phyloP scores from a whole-genome alignment of 169 alveolate genomes.

The Eimeria necatrix region DNA sequence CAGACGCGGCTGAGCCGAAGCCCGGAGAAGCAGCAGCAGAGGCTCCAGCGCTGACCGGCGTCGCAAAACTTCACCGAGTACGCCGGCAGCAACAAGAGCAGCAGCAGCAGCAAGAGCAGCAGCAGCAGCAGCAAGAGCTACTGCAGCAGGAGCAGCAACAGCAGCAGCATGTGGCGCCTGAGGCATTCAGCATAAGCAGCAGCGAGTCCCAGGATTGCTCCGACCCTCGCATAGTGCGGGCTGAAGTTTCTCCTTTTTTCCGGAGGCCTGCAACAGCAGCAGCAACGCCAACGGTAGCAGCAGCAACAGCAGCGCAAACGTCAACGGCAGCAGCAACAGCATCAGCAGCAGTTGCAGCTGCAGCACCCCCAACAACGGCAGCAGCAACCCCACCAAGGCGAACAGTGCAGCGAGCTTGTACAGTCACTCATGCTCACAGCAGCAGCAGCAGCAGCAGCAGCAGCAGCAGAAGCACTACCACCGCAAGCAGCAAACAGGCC shows the following conservation, averaged over 20 bases:
- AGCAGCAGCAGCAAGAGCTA: neutral
- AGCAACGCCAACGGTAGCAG: constrained; percentile 8
- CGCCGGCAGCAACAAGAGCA: constrained; percentile 36
- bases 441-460: constrained; percentile 27
- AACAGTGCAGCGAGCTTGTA: neutral
- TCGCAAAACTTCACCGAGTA: neutral
- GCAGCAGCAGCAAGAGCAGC: neutral
- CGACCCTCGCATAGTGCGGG: constrained; percentile 5
- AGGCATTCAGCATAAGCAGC: constrained; percentile 62
- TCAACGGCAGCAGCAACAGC: neutral
- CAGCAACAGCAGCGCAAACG: neutral
- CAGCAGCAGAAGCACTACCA: neutral
- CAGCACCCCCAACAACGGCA: constrained; percentile 6
- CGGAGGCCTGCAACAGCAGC: neutral
- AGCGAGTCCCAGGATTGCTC: constrained; percentile 46
- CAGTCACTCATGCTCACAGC: neutral
- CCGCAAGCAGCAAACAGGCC: neutral
- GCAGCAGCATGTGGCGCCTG: constrained; percentile 23
- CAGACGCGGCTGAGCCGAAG: neutral
- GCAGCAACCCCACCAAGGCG: constrained; percentile 7
- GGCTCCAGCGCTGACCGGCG: neutral
- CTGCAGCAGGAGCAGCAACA: constrained; percentile 32
- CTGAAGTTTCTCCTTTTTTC: neutral
- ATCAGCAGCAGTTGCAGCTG: neutral
- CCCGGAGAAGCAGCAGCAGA: constrained; percentile 25